These are phyloP conservation scores for Leccinellum luteum DNA, from an alignment of 768 basidiomycete genomes.

Conservation along the genomic window DNA sequence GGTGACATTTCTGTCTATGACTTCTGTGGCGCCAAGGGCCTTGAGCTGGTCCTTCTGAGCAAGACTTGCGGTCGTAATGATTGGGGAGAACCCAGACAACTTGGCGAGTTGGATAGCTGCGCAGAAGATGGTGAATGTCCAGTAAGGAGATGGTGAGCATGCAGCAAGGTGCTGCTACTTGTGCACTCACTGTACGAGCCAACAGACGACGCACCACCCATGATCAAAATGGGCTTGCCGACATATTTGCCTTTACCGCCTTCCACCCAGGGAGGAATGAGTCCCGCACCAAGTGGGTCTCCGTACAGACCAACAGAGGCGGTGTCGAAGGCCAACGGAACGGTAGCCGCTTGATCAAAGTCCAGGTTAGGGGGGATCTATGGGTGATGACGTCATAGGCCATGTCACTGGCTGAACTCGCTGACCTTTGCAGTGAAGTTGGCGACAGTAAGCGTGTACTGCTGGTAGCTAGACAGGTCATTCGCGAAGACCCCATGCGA, in stretches of 20 bases:
- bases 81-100: conserved; percentile 39
- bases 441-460: conserved; percentile 35
- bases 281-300: conserved; percentile 35
- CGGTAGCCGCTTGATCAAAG: conserved; percentile 44
- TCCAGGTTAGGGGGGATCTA: conserved; percentile 44
- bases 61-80: conserved; percentile 39
- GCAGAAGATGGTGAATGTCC: neutral
- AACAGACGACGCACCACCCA: conserved; percentile 49
- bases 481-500: conserved; percentile 32
- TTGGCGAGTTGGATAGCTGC: conserved; percentile 40
- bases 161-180: neutral
- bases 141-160: neutral
- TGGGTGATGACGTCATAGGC: conserved; percentile 3
- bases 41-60: conserved; percentile 31
- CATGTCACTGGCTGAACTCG: neutral
- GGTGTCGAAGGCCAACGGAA: conserved; percentile 48
- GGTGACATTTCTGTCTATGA: conserved; percentile 33
- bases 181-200: conserved; percentile 43
- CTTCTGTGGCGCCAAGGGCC: conserved; percentile 39
- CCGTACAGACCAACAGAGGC: conserved; percentile 48
- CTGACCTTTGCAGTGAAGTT: conserved; percentile 38
- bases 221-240: conserved; percentile 42
- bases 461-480: conserved; percentile 38
- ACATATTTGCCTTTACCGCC: conserved; percentile 36
- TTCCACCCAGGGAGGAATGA: conserved; percentile 36